Evolutionary conservation across 2,329 filamentous ascomycete genomes (phyloP).

Genomic region (Alternaria triticimaculans): DNA sequence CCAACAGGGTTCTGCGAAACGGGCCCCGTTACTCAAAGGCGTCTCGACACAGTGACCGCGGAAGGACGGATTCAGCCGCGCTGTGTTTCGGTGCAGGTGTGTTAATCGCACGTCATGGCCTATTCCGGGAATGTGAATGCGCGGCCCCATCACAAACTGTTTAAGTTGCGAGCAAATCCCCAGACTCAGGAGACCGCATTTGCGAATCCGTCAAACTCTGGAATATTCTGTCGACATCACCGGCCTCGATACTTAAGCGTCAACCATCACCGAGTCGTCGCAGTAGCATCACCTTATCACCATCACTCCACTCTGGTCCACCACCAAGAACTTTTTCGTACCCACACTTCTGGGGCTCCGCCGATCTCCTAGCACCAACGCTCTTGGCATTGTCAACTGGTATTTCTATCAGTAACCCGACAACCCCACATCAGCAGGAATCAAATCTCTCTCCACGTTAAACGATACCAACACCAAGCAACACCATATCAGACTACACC

Average conservation of each 20-base stretch:
- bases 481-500: slow-evolving; percentile 6
- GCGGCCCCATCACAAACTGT: slow-evolving; percentile 12
- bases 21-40: slow-evolving; percentile 13
- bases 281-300: slow-evolving; percentile 18
- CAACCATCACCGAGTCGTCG: slow-evolving; percentile 13
- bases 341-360: slow-evolving; percentile 19
- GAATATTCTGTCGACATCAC: not conserved
- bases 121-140: slow-evolving; percentile 23
- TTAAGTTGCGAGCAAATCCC: slow-evolving; percentile 16
- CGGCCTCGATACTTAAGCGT: slow-evolving; percentile 14
- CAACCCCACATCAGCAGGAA: slow-evolving; percentile 22
- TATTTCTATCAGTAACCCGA: slow-evolving; percentile 16
- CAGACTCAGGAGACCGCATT: not conserved
- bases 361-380: slow-evolving; percentile 23
- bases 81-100: slow-evolving; percentile 11
- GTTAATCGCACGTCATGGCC: slow-evolving; percentile 35
- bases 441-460: slow-evolving; percentile 1
- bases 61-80: slow-evolving; percentile 27
- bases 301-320: slow-evolving; percentile 17
- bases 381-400: slow-evolving; percentile 17
- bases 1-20: slow-evolving; percentile 18
- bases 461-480: slow-evolving; percentile 2
- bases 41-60: slow-evolving; percentile 6
- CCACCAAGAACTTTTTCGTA: slow-evolving; percentile 21
- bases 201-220: slow-evolving; percentile 1